These are phyloP conservation scores for Stenogyne calaminthoides DNA, from an alignment of 305 asterid species.

Conservation along the genomic window DNA sequence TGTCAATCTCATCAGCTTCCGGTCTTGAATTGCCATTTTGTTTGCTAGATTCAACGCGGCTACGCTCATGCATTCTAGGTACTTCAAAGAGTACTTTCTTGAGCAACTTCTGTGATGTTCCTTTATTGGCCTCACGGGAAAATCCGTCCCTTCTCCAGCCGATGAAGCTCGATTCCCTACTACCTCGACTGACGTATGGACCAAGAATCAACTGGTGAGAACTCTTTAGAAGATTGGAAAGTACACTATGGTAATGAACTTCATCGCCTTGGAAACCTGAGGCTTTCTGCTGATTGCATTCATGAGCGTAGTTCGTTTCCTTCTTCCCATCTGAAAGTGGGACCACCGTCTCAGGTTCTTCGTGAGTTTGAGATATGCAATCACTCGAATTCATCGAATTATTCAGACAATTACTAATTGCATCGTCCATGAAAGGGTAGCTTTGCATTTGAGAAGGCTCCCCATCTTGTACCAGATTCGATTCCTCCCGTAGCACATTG, in stretches of 20 bases:
- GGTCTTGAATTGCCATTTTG: conserved; percentile 38
- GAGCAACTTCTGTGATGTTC: conserved; percentile 57
- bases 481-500: conserved; percentile 52
- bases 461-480: conserved; percentile 52
- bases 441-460: conserved; percentile 67
- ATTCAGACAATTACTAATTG: conserved; percentile 58
- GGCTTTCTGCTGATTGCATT: conserved; percentile 43
- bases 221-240: conserved; percentile 72
- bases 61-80: conserved; percentile 55
- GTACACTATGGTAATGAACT: conserved; percentile 68
- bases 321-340: conserved; percentile 41
- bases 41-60: conserved; percentile 39
- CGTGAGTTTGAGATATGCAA: conserved; percentile 62
- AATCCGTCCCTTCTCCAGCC: conserved; percentile 55
- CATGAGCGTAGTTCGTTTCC: conserved; percentile 35
- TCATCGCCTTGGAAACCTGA: conserved; percentile 46
- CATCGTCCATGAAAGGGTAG: conserved; percentile 66
- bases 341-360: conserved; percentile 38
- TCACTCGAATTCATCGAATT: conserved; percentile 72
- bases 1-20: conserved; percentile 57
- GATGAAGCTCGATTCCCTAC: conserved; percentile 63
- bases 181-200: conserved; percentile 54
- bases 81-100: conserved; percentile 77
- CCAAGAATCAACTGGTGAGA: conserved; percentile 82
- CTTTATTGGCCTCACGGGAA: conserved; percentile 24